Evolutionary conservation across 495 filamentous ascomycete genomes (phyloP).

Genomic region (Staphylotrichum tortipilum): DNA sequence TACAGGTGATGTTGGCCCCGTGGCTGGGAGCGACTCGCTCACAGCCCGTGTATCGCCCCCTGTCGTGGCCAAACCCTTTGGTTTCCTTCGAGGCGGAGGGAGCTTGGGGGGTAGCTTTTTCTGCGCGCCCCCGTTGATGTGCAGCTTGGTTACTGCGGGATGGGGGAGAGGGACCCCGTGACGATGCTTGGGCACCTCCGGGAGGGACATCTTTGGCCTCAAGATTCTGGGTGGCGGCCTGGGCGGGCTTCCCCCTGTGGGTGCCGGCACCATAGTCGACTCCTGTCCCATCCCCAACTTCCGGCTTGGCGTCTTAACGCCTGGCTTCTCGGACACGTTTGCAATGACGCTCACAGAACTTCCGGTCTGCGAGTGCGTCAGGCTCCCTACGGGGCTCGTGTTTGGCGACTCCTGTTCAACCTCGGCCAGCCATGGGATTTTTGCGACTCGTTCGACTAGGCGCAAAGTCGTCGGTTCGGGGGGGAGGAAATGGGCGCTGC

Average conservation of each 20-base stretch:
- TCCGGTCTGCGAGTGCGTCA: constrained; percentile 37
- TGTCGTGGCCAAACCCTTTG: constrained; percentile 28
- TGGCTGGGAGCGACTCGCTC: constrained; percentile 5
- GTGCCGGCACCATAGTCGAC: constrained; percentile 2
- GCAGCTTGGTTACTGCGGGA: constrained; percentile 20
- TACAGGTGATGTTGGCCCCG: constrained; percentile 5
- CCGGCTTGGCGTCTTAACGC: constrained; percentile 72
- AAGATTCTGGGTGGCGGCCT: constrained; percentile 18
- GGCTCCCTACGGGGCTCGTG: constrained; percentile 41
- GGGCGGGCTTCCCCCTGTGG: constrained; percentile 9
- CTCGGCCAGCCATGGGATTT: constrained; percentile 71
- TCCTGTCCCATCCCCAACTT: constrained; percentile 31
- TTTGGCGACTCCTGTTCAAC: constrained; percentile 36
- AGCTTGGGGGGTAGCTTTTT: constrained; percentile 50
- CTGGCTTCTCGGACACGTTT: constrained; percentile 71
- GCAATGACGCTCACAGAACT: constrained; percentile 65
- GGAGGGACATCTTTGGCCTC: constrained; percentile 34
- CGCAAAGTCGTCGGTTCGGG: constrained; percentile 83
- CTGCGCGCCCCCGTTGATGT: constrained; percentile 20
- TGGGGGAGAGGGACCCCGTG: constrained; percentile 37
- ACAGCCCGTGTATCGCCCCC: neutral
- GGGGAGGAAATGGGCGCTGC: constrained; percentile 76
- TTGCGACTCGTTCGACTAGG: constrained; percentile 70
- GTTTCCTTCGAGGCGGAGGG: constrained; percentile 42
- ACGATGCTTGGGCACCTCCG: constrained; percentile 39